Evolutionary conservation across 2,329 filamentous ascomycete species (phyloP), one percentile per base, ranked within the genome.

Genomic region (Cytospora mali): DNA sequence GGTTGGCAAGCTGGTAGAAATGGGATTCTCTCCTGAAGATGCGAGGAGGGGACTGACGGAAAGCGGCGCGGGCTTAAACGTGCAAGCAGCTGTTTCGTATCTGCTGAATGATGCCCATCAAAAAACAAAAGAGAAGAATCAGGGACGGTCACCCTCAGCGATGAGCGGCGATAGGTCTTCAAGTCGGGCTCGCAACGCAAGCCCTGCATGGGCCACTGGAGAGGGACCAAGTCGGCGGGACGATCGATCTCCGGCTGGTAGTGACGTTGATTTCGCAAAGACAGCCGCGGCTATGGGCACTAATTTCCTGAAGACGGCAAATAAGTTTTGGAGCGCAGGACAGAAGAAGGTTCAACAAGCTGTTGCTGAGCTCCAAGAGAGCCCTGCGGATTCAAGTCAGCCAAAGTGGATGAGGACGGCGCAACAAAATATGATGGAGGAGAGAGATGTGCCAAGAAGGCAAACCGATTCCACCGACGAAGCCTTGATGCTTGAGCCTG

Each of bases 351-450:
- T 98, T 62, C 92, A 96, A 71, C 92, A 95, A 75, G 94, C 92
- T 5, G 91, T 98, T 35, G 88, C 93, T 10, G 95, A 99, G 18
- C 90, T 98, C 64, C 85, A 89, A 68, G 81, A 85, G 66, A 83
- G 84, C 49, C 89, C 88, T n/a, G 80, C 81, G 28, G 93, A 97
- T 71, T 82, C 90, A 2, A 91, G 75, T 71, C 91, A 97, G 72
- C 95, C 95, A 0, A 95, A 92, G 72, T 99, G 95, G 95, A 97
- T 99, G 94, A 88, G 90, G 69, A 90, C 93, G 62, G 83, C 87
- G 3, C 83, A 85, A 50, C 76, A 80, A 61, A 79, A 81, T 2
- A 76, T 75, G 39, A 67, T 68, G 25, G 33, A 75, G 71, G 68
- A 63, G 13, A 53, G 71, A 69, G 50, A 33, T 11, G 66, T 71